These are phyloP conservation scores for Graphilbum ipis-grandicollis DNA, from an alignment of 2,329 filamentous ascomycete species.

Conservation along the genomic window DNA sequence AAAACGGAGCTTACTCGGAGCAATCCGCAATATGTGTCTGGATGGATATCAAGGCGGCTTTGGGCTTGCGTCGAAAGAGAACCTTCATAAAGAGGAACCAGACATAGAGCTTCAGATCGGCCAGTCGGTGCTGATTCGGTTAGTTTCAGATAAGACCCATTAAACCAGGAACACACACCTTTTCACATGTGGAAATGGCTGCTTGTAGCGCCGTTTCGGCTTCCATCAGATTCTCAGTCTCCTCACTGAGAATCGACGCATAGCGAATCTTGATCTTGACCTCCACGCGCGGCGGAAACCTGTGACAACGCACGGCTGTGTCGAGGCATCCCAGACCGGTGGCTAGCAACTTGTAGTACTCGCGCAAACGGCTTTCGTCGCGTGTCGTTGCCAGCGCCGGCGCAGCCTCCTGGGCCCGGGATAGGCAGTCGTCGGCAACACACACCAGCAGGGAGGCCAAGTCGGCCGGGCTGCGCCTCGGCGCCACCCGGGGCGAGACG, in stretches of 20 bases:
- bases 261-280: conserved; percentile 54
- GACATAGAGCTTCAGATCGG: conserved; percentile 61
- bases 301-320: conserved; percentile 43
- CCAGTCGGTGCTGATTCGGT: conserved; percentile 37
- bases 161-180: conserved; percentile 21
- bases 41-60: conserved; percentile 54
- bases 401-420: conserved; percentile 41
- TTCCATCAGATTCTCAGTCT: conserved; percentile 60
- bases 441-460: conserved; percentile 44
- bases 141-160: no score
- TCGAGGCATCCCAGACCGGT: conserved; percentile 60
- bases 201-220: conserved; percentile 57
- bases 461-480: conserved; percentile 25
- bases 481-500: conserved; percentile 18
- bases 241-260: conserved; percentile 52
- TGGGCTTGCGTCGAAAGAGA: conserved; percentile 52
- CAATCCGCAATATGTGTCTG: conserved; percentile 53
- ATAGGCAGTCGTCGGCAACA: conserved; percentile 62
- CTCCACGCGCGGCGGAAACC: conserved; percentile 47
- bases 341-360: conserved; percentile 56
- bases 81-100: conserved; percentile 56
- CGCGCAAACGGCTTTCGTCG: conserved; percentile 33
- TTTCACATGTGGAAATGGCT: conserved; percentile 51
- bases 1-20: conserved; percentile 32
- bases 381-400: conserved; percentile 29